Base-by-base conservation (phyloP, 1,284 basidiomycete species). In the Neotropicomus parvogracilis region DNA sequence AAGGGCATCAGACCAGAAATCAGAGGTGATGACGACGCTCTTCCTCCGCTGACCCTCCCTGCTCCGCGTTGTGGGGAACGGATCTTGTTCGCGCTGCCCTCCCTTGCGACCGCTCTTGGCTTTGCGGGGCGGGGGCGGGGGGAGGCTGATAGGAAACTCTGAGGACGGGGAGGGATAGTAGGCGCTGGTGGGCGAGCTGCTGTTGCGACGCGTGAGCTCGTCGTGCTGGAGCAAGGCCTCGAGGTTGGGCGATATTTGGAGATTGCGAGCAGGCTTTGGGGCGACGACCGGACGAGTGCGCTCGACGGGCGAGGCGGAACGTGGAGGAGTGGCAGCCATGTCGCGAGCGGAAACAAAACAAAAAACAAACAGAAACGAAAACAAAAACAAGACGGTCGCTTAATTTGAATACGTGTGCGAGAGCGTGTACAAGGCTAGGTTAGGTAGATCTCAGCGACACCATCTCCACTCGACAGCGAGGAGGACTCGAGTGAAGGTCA, bases 201-300 rank as follows among this genome's bases (percentile, higher is more conserved):
- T 53, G 11, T 38, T 64, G 39, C 60, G 55, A 14, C 66, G 63
- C 4, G 53, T 63, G 46, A 70, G 70, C 48, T 81, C 79, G 49
- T 82, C 81, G 54, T 80, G 76, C 57, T 81, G 75, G 48, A 84
- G 69, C 9, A 84, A 60, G 9, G 82, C 82, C 54, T 81, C 75
- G 39, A 83, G 74, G 60, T 84, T 75, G 1, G 78, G 74, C 3
- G 80, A 81, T 50, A 84, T 84, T 17, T 73, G 65, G 43, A 83
- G 64, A 1, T 69, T 62, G 12, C 50, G 44, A 2, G 14, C 24
- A 0, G 55, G 10, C 17, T 44, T 49, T 3, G 48, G 45, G 0
- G 34, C 16, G 16, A 44, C 43, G 29, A 34, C 31, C 3, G 31
- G 17, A 11, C 34, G 43, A 5, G 48, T 34, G 20, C 38, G 36